Evolutionary conservation across 1,284 basidiomycete genomes (phyloP).

Genomic region (Ustilago hordei): DNA sequence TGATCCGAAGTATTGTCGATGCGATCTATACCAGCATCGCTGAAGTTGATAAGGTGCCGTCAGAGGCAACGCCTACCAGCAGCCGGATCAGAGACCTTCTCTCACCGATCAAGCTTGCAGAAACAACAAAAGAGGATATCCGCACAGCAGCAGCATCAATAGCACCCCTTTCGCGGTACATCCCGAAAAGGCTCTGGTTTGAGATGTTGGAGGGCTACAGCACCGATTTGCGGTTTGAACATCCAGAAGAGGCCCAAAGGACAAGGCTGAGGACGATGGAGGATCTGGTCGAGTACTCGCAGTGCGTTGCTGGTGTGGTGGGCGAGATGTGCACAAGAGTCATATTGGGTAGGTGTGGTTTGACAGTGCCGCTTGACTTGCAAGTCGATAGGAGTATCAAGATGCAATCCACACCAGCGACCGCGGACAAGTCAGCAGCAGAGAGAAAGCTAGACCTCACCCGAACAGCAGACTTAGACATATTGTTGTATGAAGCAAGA

Average conservation of each 20-base stretch:
- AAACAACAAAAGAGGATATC: constrained; percentile 29
- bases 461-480: constrained; percentile 17
- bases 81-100: constrained; percentile 31
- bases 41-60: background rate
- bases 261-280: constrained; percentile 38
- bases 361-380: constrained; percentile 30
- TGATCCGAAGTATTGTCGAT: constrained; percentile 40
- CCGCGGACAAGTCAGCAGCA: background rate
- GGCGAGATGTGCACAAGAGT: constrained; percentile 64
- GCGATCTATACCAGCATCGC: constrained; percentile 27
- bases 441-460: constrained; percentile 13
- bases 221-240: constrained; percentile 50
- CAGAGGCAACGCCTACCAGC: constrained; percentile 5
- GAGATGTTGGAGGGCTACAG: constrained; percentile 61
- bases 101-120: constrained; percentile 10
- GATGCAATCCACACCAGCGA: background rate
- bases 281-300: constrained; percentile 58
- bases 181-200: constrained; percentile 55
- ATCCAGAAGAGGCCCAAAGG: constrained; percentile 10
- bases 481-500: constrained; percentile 53
- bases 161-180: constrained; percentile 48
- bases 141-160: constrained; percentile 51
- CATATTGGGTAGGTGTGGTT: constrained; percentile 52
- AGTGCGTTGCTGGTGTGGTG: constrained; percentile 61
- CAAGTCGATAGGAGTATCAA: constrained; percentile 36